Conservation (phyloP, 495 filamentous ascomycete species). For the Glonium stellatum region DNA sequence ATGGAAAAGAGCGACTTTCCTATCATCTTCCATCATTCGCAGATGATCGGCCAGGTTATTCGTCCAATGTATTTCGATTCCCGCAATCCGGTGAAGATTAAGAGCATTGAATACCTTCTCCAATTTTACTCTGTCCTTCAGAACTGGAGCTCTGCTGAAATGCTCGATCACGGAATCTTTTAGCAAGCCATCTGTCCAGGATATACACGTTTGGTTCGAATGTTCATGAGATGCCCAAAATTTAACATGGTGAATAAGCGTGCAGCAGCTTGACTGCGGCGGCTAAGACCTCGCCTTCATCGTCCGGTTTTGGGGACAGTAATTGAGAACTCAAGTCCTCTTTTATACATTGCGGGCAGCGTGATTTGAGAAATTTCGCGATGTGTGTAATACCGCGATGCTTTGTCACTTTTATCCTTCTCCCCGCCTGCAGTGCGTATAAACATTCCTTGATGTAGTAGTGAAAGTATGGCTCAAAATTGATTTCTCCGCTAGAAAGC, state of each 20-base stretch:
- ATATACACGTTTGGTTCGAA: background rate
- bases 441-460: too few relatives aligned
- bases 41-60: constrained; percentile 44
- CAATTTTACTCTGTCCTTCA: constrained; percentile 3
- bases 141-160: background rate
- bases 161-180: background rate
- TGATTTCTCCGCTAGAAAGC: too few relatives aligned
- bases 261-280: too few relatives aligned
- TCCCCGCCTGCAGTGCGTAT: too few relatives aligned
- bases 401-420: too few relatives aligned
- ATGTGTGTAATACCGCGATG: too few relatives aligned
- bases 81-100: constrained; percentile 35
- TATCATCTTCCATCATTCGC: constrained; percentile 37
- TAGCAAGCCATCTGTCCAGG: background rate
- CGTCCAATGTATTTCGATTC: constrained; percentile 40
- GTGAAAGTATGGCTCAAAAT: too few relatives aligned
- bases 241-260: constrained; percentile 19
- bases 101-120: constrained; percentile 30
- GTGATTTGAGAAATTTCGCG: too few relatives aligned
- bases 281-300: too few relatives aligned
- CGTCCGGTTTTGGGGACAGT: too few relatives aligned
- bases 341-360: too few relatives aligned
- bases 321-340: too few relatives aligned
- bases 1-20: constrained; percentile 41
- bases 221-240: constrained; percentile 6